Evolutionary conservation across 495 filamentous ascomycete species (phyloP), one percentile per base, ranked within the genome.

Genomic region (Tuber umbilicatum): DNA sequence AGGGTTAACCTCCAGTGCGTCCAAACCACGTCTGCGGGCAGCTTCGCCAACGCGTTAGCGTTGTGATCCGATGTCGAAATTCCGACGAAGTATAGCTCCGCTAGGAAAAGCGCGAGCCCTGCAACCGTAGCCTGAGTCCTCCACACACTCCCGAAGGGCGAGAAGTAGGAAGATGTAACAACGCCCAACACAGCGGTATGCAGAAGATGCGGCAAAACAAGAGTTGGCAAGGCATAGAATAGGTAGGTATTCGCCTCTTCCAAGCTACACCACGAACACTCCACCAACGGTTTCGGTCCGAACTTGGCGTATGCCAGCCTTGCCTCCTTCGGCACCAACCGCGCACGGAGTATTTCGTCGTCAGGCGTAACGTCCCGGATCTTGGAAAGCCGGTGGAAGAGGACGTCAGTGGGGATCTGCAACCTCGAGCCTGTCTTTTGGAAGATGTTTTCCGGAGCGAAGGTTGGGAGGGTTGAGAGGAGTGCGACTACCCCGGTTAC

Each of bases 381-480:
- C 31, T 86, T 81, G 23, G 88, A 83, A 9, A 99, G 88, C 9
- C 94, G 93, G 71, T 86, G 88, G 84, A 97, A 97, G 81, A 99
- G 87, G 55, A 94, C 90, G 81, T 97, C 92, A 45, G 87, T 90
- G 21, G 92, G 89, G 60, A 92, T 97, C 78, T 93, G 93, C 38
- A 81, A 76, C 60, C 94, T 92, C 68, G 92, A 94, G 38, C 89
- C 86, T 5, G 95, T 97, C 17, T 86, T 81, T 38, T 81, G 75
- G 88, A 97, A 97, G 83, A 97, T 86, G 84, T 97, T 97, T 74
- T 91, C 88, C 2, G 93, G 90, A 39, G 89, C 84, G 84, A 93
- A 90, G 81, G 82, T 68, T 4, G 93, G 93, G 23, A 96, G 85
- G 60, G 90, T 89, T 69, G 86, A 85, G 60, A 89, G 75, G 75